Conservation (phyloP, 306 rosid genomes). For the Quercus wislizeni region DNA sequence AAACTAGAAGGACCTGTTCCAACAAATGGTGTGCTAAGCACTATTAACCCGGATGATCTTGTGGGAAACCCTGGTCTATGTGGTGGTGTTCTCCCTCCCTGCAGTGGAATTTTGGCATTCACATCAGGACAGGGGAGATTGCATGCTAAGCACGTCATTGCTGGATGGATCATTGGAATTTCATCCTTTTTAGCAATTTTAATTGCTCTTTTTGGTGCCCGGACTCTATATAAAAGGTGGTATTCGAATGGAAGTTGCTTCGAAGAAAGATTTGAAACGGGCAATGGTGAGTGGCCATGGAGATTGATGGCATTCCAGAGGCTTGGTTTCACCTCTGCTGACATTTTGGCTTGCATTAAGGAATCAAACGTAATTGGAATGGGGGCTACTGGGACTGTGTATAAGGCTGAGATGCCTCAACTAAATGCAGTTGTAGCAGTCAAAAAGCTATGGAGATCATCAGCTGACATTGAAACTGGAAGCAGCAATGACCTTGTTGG, state of each 20-base stretch:
- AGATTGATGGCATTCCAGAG: constrained; percentile 89
- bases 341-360: constrained; percentile 79
- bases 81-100: constrained; percentile 71
- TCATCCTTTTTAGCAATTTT: constrained; percentile 51
- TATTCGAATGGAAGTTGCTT: constrained; percentile 69
- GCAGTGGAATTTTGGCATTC: constrained; percentile 42
- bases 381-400: constrained; percentile 90
- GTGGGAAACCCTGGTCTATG: constrained; percentile 76
- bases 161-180: constrained; percentile 71
- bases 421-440: constrained; percentile 72
- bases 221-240: constrained; percentile 61
- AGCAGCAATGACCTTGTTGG: constrained; percentile 76
- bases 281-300: constrained; percentile 95
- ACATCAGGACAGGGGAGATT: constrained; percentile 37
- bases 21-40: constrained; percentile 68
- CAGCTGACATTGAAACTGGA: constrained; percentile 69
- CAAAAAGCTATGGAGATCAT: constrained; percentile 83
- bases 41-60: constrained; percentile 78
- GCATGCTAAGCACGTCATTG: constrained; percentile 50
- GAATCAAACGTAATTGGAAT: constrained; percentile 86
- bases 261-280: constrained; percentile 53
- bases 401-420: constrained; percentile 80
- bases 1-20: constrained; percentile 84
- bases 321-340: constrained; percentile 69
- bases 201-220: constrained; percentile 47